Evolutionary conservation across 2,329 filamentous ascomycete genomes (phyloP), one percentile per base, ranked within the genome.

Genomic region (Fusarium goolgardi): DNA sequence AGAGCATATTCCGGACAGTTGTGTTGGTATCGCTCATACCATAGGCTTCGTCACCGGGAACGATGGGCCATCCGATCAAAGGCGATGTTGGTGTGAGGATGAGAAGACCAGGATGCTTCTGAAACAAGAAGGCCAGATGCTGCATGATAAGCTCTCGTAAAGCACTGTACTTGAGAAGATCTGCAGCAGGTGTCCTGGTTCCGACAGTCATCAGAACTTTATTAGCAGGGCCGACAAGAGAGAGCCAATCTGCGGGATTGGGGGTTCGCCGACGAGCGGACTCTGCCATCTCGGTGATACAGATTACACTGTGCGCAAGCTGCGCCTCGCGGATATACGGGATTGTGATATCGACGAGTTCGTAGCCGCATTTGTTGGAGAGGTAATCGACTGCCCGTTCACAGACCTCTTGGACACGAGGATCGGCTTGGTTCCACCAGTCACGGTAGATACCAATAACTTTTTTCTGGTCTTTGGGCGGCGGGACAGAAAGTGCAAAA

Each of bases 51-150:
- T 91, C 89, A 11, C 81, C 84, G 2, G 83, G 78, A 13, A 77
- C 63, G 25, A 90, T 88, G 41, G 86, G 86, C 91, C 92, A 96
- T 13, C 94, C 94, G 0, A 88, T 83, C 61, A 91, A 86, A 0
- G 94, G 92, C 5, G 88, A 87, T 2, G 93, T 94, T 0, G 94
- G 94, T 3, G 91, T 91, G 41, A 96, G 81, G 62, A 97, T 88
- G 34, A 97, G 80, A 62, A 97, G 80, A 25, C 91, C 92, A 0
- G 93, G 92, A 73, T 96, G 79, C 57, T 84, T 80, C 69, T 86
- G 80, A 80, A 89, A 97, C 2, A 96, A 81, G 71, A 85, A 83
- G 0, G 91, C 87, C 13, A 96, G 82, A 78, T 96, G 93, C 35
- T 86, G 83, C 93, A 96, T 97, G 55, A 95, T 81, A 35, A 95